Evolutionary conservation across 345 rosid species (phyloP), one percentile per base, ranked within the genome.

Genomic region (Abelmoschus esculentus): DNA sequence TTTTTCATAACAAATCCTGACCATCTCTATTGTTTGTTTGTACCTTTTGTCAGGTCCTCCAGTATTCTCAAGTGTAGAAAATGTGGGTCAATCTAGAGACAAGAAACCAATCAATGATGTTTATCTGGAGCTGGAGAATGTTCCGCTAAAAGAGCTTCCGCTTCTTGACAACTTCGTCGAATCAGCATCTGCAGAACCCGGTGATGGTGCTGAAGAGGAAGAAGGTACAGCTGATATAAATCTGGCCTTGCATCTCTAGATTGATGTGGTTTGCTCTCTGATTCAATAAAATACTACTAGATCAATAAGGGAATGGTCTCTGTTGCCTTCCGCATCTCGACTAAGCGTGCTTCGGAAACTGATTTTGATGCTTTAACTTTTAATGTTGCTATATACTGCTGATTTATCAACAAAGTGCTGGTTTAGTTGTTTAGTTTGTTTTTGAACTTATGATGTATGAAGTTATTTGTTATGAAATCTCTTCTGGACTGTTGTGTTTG

Each of bases 91-190:
- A 29, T 58, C 8, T 58, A 57, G 64, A 52, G 50, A 66, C 3
- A 74, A 77, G 54, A 66, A 56, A 77, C 55, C 29, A 5, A 74
- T 55, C 76, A 60, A 61, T 4, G 29, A 2, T 22, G 47, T 60
- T 5, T 49, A 13, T 18, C 38, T 22, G 55, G 70, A 69, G 42
- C 19, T 60, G 7, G 53, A 58, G 65, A 53, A 61, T 19, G 60
- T 49, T 66, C 34, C 29, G 56, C 53, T 6, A 38, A 71, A 75
- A 47, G 80, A 73, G 42, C 65, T 53, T 9, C 28, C 19, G 12
- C 60, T 67, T 22, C 34, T 47, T 19, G 4, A 6, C 40, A 54
- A 29, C 15, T 12, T 29, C n/a, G 42, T 26, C 15, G 57, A 14
- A 26, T 22, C 26, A 22, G 1, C 26, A 22, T 66, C 70, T 3